Evolutionary conservation across 116 monocot species (phyloP), one percentile per base, ranked within the genome.

Genomic region (Phalaenopsis hybrid): DNA sequence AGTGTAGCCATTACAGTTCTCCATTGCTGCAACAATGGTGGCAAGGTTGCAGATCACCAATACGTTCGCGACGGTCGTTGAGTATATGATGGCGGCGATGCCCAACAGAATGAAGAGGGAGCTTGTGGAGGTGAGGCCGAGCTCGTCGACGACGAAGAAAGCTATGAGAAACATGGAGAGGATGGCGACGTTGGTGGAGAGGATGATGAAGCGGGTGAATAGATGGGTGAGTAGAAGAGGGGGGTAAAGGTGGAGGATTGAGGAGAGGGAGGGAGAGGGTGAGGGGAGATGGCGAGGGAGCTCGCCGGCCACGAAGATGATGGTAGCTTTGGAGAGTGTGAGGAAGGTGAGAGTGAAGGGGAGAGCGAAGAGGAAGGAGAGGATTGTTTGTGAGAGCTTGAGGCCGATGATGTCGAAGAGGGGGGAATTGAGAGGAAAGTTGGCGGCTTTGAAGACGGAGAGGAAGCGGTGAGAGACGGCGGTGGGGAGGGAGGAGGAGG

Each of bases 341-440:
- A 93, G 86, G 83, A 95, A 92, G 51, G 93, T 92, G 85, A 99
- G 81, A 18, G 89, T 61, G 57, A 95, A 85, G 44, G 95, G 95
- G n/a, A 95, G 86, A 0, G 90, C 83, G 83, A 82, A 65, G 72
- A 83, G n/a, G 78, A 85, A 90, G 43, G 92, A 83, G 84, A 90
- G 83, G 69, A 87, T 82, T 16, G 94, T 90, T 79, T 95, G 93
- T 8, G 93, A 85, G 79, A 99, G 85, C 82, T 93, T 93, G 74
- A 88, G 68, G 10, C 78, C 78, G 76, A 95, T 81, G 23, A 93
- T 81, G 25, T 85, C 75, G 85, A 92, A 90, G 83, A 92, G 84
- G 8, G 65, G 41, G 0, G 86, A 58, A 31, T 68, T 74, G 21
- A 84, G 67, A 4, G 95, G 93, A 82, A 93, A 95, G 18, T 86